A percentile compares a stretch with the other conserved stretches of the same genome.
Evolutionary conservation across 169 alveolate species (phyloP).

Genomic region (Babesia divergens): DNA sequence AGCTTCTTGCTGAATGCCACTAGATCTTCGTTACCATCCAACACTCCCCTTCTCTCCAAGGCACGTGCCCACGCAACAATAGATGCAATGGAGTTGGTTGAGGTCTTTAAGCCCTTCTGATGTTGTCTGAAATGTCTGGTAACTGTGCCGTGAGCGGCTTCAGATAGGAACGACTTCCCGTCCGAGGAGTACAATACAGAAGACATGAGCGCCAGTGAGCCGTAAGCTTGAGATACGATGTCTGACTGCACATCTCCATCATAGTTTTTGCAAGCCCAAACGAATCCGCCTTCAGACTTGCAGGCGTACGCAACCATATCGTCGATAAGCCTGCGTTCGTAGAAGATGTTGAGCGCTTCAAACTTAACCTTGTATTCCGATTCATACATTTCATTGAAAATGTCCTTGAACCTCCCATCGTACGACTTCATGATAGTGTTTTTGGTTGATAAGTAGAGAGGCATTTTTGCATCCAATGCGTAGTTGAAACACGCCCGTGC

Average conservation of each 20-base stretch:
- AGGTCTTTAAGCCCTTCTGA: constrained; percentile 87
- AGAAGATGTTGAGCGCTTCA: constrained; percentile 82
- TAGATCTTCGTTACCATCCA: constrained; percentile 84
- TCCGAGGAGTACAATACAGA: constrained; percentile 91
- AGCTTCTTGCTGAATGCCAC: constrained; percentile 80
- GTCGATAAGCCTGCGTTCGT: constrained; percentile 94
- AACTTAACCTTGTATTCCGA: constrained; percentile 78
- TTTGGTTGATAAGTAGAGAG: constrained; percentile 90
- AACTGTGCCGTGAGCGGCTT: constrained; percentile 97
- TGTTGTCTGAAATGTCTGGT: constrained; percentile 90
- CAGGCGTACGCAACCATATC: constrained; percentile 95
- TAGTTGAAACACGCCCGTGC: constrained; percentile 89
- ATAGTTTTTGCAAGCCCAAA: constrained; percentile 98
- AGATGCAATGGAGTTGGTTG: constrained; percentile 93
- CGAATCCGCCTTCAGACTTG: constrained; percentile 93
- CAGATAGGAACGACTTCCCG: constrained; percentile 88
- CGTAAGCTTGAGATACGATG: constrained; percentile 91
- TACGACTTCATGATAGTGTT: constrained; percentile 89
- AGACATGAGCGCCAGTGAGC: constrained; percentile 93
- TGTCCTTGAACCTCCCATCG: constrained; percentile 93
- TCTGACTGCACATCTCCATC: constrained; percentile 97
- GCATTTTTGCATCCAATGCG: constrained; percentile 85
- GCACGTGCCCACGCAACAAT: constrained; percentile 96
- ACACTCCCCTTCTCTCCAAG: constrained; percentile 81
- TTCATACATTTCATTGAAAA: constrained; percentile 87